A percentile compares a stretch with the other conserved stretches of the same genome.
phyloP scores from a whole-genome alignment of 2,329 filamentous ascomycete species.

The Cercospora janseana region DNA sequence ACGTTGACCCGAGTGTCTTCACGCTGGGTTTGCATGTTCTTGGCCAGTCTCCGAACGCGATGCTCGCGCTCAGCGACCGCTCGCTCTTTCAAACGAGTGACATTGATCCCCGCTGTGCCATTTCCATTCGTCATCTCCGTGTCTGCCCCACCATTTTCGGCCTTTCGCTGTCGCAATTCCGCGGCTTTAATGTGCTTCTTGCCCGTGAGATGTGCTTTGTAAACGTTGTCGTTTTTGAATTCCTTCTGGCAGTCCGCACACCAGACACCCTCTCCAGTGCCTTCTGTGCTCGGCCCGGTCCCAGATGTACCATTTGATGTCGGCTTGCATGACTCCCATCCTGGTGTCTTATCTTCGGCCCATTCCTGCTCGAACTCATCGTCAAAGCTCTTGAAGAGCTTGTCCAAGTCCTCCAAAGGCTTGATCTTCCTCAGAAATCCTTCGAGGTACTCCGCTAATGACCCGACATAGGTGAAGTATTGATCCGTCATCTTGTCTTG shows the following conservation, averaged over 20 bases:
- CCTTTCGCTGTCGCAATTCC: slow-evolving; percentile 56
- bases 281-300: slow-evolving; percentile 49
- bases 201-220: slow-evolving; percentile 81
- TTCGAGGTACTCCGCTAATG: slow-evolving; percentile 79
- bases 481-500: slow-evolving; percentile 85
- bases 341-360: slow-evolving; percentile 73
- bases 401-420: slow-evolving; percentile 81
- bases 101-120: slow-evolving; percentile 20
- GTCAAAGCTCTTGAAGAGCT: slow-evolving; percentile 72
- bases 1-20: slow-evolving; percentile 90
- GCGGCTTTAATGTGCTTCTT: slow-evolving; percentile 91
- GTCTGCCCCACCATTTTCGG: slow-evolving; percentile 29
- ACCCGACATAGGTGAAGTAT: slow-evolving; percentile 86
- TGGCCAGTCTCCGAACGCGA: slow-evolving; percentile 73
- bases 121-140: slow-evolving; percentile 25
- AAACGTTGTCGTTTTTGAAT: slow-evolving; percentile 93
- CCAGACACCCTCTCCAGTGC: slow-evolving; percentile 70
- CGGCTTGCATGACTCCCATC: slow-evolving; percentile 62
- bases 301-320: slow-evolving; percentile 27
- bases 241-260: slow-evolving; percentile 91
- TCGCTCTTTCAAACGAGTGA: slow-evolving; percentile 70
- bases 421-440: slow-evolving; percentile 79
- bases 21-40: slow-evolving; percentile 81
- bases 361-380: slow-evolving; percentile 81
- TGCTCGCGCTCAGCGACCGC: slow-evolving; percentile 87